phyloP scores from a whole-genome alignment of 495 filamentous ascomycete species.

The Aspergillus nanangensis region DNA sequence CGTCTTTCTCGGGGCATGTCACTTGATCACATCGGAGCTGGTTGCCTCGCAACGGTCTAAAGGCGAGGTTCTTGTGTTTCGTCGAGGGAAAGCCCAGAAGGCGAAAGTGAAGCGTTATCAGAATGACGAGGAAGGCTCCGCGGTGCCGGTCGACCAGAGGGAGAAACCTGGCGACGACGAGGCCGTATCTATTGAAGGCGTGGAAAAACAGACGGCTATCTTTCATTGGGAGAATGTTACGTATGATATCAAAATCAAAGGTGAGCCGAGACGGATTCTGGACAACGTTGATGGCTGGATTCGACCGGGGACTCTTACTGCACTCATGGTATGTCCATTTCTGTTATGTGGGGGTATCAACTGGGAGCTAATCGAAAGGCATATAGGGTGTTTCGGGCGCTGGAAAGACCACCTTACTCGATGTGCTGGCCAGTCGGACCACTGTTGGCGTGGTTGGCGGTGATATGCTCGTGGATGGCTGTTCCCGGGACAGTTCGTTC shows the following conservation, averaged over 20 bases:
- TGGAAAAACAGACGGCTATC: conserved; percentile 42
- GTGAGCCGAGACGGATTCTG: conserved; percentile 45
- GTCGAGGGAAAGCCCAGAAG: conserved; percentile 13
- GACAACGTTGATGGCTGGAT: conserved; percentile 60
- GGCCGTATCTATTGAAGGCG: conserved; percentile 27
- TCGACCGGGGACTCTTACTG: conserved; percentile 61
- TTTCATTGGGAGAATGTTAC: conserved; percentile 68
- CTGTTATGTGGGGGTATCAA: too few species aligned
- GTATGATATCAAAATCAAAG: conserved; percentile 56
- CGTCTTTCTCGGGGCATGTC: conserved; percentile 41
- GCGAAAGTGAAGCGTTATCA: conserved; percentile 10
- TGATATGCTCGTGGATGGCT: conserved; percentile 49
- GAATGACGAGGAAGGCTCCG: conserved; percentile 21
- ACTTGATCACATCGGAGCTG: conserved; percentile 26
- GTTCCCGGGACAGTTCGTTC: conserved; percentile 63
- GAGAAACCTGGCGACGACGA: not conserved
- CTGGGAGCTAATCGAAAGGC: not conserved
- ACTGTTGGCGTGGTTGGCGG: conserved; percentile 46
- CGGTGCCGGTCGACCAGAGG: not conserved
- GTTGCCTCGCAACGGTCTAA: conserved; percentile 26
- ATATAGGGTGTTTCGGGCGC: conserved; percentile 42
- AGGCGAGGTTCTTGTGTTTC: conserved; percentile 39
- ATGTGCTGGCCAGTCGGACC: conserved; percentile 48
- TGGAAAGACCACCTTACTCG: conserved; percentile 57
- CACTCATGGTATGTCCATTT: conserved; percentile 43